Base-by-base conservation (phyloP, 1,139 yeast species). In the Saccharomyces hybrid region DNA sequence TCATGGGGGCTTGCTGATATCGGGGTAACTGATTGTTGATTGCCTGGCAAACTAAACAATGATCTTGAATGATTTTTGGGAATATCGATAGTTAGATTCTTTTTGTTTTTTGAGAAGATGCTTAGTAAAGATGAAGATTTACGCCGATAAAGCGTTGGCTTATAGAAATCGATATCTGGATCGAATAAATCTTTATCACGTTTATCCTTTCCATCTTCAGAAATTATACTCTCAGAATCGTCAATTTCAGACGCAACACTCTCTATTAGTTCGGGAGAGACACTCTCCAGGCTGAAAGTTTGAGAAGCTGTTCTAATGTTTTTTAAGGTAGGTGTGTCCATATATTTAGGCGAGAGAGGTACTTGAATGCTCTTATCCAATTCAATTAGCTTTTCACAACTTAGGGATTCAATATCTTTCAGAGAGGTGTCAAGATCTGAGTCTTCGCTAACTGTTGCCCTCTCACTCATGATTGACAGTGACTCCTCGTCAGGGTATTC, bases 121-220 rank as follows among this genome's bases (percentile, higher is more conserved):
- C 62, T 62, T 46, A 63, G 49, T n/a, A 66, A 29, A 0, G 69
- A 65, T 26, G 59, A 55, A 1, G 66, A 63, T 31, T 56, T 57
- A 7, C 52, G 55, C 28, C 52, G 54, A 25, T 52, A 55, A 20
- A 62, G 38, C 8, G 51, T 47, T 13, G 70, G 70, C 48, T 61
- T 61, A 54, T 64, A 61, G 14, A 47, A 51, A 5, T 64, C 61
- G 8, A 60, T 57, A 27, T 56, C 53, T n/a, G 61, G 57, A 44
- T 57, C 61, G 52, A 61, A 61, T 2, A 51, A 13, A 9, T 32
- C 44, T 8, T 51, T 51, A 14, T 14, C 8, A 7, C 34, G 48
- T 2, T 48, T 57, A 5, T 46, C 53, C 7, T 48, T 46, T n/a
- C 49, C 52, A n/a, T 47, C 55, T 25, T 50, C 46, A 5, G 68